Percentiles rank a stretch among this genome's conserved stretches.
These are phyloP conservation scores for Pseudogymnoascus sp. DNA, from an alignment of 2,329 filamentous ascomycete species.

Conservation along the genomic window DNA sequence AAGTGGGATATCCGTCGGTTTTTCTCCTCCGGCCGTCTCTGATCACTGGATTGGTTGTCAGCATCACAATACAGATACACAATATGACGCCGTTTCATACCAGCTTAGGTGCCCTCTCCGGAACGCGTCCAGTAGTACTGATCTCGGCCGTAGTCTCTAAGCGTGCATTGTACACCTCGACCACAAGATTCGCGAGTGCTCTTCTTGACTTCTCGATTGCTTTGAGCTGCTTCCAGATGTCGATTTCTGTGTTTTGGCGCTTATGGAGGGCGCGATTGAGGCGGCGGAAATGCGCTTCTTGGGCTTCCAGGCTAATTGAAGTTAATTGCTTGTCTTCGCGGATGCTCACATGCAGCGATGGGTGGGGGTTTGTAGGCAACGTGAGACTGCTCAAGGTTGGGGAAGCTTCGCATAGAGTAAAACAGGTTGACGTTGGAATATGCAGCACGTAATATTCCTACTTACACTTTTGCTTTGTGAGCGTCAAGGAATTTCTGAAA, in stretches of 20 bases:
- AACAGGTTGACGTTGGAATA: background rate
- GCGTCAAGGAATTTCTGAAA: slow-evolving; percentile 21
- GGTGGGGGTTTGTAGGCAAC: background rate
- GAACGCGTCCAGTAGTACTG: background rate
- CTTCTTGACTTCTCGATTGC: background rate
- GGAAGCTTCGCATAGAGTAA: background rate
- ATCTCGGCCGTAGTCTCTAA: background rate
- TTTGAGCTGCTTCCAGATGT: slow-evolving; percentile 4
- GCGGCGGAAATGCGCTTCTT: background rate
- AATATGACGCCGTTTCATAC: background rate
- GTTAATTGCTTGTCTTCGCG: background rate
- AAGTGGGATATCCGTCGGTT: background rate
- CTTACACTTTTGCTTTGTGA: slow-evolving; percentile 24
- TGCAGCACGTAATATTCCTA: background rate
- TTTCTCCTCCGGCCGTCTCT: background rate
- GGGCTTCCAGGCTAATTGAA: background rate
- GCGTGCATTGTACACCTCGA: background rate
- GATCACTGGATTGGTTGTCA: background rate
- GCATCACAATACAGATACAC: background rate
- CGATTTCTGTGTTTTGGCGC: background rate
- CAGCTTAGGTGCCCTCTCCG: background rate
- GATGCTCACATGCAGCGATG: background rate
- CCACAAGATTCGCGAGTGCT: background rate
- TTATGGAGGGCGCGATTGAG: background rate
- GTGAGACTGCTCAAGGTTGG: background rate